Conservation (phyloP, 305 asterid genomes). For the Ilex paraguariensis region DNA sequence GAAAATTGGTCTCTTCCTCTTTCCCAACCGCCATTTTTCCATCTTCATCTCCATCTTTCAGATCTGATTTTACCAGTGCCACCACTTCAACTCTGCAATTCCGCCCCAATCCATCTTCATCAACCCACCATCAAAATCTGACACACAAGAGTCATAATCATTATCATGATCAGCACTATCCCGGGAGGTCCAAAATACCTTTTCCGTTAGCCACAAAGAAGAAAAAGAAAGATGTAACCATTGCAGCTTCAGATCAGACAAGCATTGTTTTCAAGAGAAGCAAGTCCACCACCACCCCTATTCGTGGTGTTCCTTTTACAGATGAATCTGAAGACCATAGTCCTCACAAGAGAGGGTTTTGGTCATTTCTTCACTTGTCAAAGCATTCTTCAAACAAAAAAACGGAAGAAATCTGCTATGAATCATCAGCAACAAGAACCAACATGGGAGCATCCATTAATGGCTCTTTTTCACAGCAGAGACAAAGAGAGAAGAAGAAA, state of each 20-base stretch:
- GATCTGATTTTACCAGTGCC: constrained; percentile 29
- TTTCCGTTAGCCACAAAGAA: constrained; percentile 30
- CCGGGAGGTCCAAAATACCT: constrained; percentile 24
- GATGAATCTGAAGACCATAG: constrained; percentile 22
- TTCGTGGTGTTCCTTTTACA: neutral
- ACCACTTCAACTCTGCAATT: constrained; percentile 16
- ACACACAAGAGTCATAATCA: neutral
- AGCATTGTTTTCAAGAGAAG: constrained; percentile 43
- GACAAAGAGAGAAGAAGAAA: constrained; percentile 19
- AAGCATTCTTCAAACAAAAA: constrained; percentile 22
- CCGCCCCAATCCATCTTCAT: constrained; percentile 5
- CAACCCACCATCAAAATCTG: constrained; percentile 1
- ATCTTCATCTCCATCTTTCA: constrained; percentile 43
- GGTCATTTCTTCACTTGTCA: constrained; percentile 42
- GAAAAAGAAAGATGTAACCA: constrained; percentile 7
- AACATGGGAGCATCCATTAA: constrained; percentile 16
- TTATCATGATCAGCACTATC: neutral
- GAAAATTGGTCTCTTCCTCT: constrained; percentile 54
- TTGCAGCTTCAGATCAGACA: constrained; percentile 13
- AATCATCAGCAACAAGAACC: constrained; percentile 12
- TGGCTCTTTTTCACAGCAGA: neutral
- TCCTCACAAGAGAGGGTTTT: constrained; percentile 31
- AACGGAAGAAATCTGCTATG: constrained; percentile 27
- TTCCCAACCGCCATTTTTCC: constrained; percentile 41
- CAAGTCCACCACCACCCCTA: constrained; percentile 35